Evolutionary conservation across 2,329 filamentous ascomycete genomes (phyloP), one percentile per base, ranked within the genome.

Genomic region (Hymenoscyphus repandus): DNA sequence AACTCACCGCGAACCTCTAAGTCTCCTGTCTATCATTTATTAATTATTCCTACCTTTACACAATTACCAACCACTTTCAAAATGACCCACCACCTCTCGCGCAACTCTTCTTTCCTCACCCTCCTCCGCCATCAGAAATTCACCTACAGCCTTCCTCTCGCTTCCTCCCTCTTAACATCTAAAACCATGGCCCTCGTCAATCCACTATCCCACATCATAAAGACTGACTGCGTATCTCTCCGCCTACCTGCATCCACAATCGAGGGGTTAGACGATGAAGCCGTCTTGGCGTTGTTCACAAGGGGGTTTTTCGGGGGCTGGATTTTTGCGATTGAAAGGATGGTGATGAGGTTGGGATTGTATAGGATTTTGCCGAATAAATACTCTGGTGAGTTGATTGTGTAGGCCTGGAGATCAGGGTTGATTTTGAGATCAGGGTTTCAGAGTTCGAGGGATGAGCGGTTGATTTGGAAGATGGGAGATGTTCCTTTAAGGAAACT

Each of bases 301-400:
- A 47, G 31, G 33, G 47, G 47, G 12, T 44, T 49, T 38, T 49
- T 49, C 15, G 47, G 47, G 5, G 47, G 47, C 6, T 34, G n/a
- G 13, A 13, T 49, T 9, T 49, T 49, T 32, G 13, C 15, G 2
- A 7, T 36, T 1, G 47, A 49, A 20, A 10, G 40, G 33, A 17
- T 18, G 18, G 22, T 36, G 4, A 43, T 49, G 47, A 7, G 47
- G 12, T 30, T 34, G 37, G 38, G 30, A 12, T 11, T 22, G 9
- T 31, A 32, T 3, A 42, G 34, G 17, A 32, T 30, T 30, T 33
- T 39, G 3, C 37, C 38, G 6, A 27, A 12, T 5, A 22, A 30
- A 2, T 49, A 33, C 37, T 5, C 30, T 20, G 31, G 46, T 49
- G 42, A 27, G 17, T 42, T 9, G 5, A 3, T n/a, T 11, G 15